Percentiles rank a stretch among this genome's conserved stretches.
phyloP scores from a whole-genome alignment of 768 basidiomycete species.

The Rhodotorula kratochvilovae region DNA sequence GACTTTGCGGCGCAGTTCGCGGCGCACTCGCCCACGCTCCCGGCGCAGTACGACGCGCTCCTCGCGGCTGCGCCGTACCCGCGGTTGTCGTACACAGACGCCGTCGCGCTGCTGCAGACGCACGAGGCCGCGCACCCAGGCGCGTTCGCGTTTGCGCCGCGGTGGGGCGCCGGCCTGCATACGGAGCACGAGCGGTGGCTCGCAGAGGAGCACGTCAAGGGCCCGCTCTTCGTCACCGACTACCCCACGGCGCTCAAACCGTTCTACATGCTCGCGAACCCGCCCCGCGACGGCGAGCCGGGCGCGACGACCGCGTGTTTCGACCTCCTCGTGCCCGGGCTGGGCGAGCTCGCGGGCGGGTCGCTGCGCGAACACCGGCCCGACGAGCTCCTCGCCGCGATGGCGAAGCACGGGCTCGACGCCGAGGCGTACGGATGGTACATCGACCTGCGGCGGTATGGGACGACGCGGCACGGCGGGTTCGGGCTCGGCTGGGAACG shows the following conservation, averaged over 20 bases:
- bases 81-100: slow-evolving; percentile 73
- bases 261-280: slow-evolving; percentile 78
- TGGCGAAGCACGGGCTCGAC: slow-evolving; percentile 55
- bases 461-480: slow-evolving; percentile 86
- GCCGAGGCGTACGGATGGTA: slow-evolving; percentile 57
- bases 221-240: slow-evolving; percentile 85
- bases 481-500: slow-evolving; percentile 96
- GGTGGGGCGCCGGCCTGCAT: slow-evolving; percentile 70
- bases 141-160: slow-evolving; percentile 23
- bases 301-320: slow-evolving; percentile 78
- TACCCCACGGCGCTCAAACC: slow-evolving; percentile 81
- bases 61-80: slow-evolving; percentile 55
- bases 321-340: slow-evolving; percentile 78
- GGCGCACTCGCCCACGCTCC: slow-evolving; percentile 9
- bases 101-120: slow-evolving; percentile 58
- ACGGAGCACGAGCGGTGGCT: slow-evolving; percentile 93
- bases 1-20: slow-evolving; percentile 15
- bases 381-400: slow-evolving; percentile 54
- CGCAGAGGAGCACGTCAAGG: slow-evolving; percentile 61
- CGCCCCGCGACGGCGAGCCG: not conserved
- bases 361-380: slow-evolving; percentile 75
- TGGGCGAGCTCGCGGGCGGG: slow-evolving; percentile 89
- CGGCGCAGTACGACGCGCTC: not conserved
- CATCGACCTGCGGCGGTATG: slow-evolving; percentile 72
- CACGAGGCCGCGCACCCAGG: slow-evolving; percentile 12